A percentile compares a stretch with the other conserved stretches of the same genome.
Evolutionary conservation across 75 land plant genomes (phyloP).

Genomic region (Picea glauca): DNA sequence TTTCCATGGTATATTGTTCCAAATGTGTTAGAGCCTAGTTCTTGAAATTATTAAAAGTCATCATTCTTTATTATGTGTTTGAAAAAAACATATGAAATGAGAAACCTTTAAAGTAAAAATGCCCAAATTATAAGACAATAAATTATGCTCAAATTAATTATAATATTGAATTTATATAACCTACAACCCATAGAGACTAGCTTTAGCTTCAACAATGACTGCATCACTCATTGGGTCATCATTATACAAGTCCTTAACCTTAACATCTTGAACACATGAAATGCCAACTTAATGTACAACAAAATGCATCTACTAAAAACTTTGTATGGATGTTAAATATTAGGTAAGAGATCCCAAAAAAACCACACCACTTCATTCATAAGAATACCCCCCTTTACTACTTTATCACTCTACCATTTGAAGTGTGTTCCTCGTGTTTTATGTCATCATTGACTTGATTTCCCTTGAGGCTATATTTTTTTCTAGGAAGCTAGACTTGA

Average conservation of each 20-base stretch:
- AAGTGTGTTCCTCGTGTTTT: neutral
- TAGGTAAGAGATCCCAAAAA: neutral
- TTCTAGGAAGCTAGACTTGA: no score
- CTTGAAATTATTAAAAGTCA: constrained; percentile 53
- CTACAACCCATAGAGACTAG: neutral
- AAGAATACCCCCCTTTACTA: neutral
- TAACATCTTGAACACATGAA: neutral
- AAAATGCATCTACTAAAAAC: neutral
- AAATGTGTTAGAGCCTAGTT: constrained; percentile 64
- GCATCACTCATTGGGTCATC: neutral
- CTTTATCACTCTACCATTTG: neutral
- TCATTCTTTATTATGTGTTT: constrained; percentile 50
- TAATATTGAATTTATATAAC: neutral
- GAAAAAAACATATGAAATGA: neutral
- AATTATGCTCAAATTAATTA: neutral
- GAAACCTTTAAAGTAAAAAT: neutral
- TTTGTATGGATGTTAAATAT: neutral
- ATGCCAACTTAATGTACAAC: neutral
- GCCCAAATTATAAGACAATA: neutral
- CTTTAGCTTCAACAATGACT: neutral
- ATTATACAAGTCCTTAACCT: neutral
- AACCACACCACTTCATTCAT: neutral
- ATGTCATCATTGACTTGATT: neutral
- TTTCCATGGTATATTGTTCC: constrained; percentile 68
- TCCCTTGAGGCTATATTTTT: neutral